These are phyloP conservation scores for Mentha longifolia DNA, from an alignment of 257 asterid genomes.

Conservation along the genomic window DNA sequence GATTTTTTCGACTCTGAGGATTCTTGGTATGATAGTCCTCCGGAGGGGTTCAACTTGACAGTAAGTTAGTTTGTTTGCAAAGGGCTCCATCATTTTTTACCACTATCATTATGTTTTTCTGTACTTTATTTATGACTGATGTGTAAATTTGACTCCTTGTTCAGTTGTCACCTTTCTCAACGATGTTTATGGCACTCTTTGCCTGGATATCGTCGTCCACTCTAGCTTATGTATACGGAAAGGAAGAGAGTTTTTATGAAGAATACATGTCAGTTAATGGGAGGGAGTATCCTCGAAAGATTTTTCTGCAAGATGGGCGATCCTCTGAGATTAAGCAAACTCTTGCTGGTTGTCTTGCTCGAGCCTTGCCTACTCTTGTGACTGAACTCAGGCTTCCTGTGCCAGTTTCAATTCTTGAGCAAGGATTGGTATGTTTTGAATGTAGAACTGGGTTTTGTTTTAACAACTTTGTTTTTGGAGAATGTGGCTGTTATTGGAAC, in stretches of 20 bases:
- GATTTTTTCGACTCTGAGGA: slow-evolving; percentile 73
- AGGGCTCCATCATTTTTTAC: slow-evolving; percentile 6
- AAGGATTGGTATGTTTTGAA: slow-evolving; percentile 66
- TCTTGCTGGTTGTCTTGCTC: slow-evolving; percentile 80
- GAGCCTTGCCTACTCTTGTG: slow-evolving; percentile 84
- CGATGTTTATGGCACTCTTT: slow-evolving; percentile 82
- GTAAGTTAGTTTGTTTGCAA: slow-evolving; percentile 51
- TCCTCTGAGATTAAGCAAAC: slow-evolving; percentile 84
- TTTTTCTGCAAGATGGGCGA: slow-evolving; percentile 65
- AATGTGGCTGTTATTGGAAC: slow-evolving; percentile 8
- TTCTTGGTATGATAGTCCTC: slow-evolving; percentile 84
- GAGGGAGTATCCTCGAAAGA: slow-evolving; percentile 76
- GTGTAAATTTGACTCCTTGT: slow-evolving; percentile 29
- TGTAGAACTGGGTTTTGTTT: background rate
- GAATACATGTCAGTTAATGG: slow-evolving; percentile 75
- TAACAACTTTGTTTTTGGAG: background rate
- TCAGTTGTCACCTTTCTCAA: slow-evolving; percentile 90
- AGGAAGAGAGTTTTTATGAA: slow-evolving; percentile 67
- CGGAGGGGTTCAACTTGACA: slow-evolving; percentile 67
- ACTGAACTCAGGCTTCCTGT: slow-evolving; percentile 77
- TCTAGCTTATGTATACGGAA: slow-evolving; percentile 87
- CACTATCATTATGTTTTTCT: background rate
- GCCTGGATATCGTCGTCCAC: slow-evolving; percentile 89
- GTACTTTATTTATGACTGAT: slow-evolving; percentile 24
- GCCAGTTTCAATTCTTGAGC: slow-evolving; percentile 80